These are phyloP conservation scores for Solanum okadae DNA, from an alignment of 257 asterid species.

Conservation along the genomic window DNA sequence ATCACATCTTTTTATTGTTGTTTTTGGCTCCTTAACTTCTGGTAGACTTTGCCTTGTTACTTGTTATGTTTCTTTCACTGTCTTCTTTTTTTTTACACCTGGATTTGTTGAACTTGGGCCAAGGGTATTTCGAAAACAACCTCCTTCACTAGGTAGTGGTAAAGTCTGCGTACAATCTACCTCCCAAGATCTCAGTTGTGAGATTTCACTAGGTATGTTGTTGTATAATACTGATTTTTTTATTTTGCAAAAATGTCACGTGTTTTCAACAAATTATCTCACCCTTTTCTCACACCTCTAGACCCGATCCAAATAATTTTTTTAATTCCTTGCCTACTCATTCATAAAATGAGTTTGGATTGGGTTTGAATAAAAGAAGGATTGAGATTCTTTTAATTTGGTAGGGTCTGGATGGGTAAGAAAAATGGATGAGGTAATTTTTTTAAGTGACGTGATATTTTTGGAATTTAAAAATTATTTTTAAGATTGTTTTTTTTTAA, in stretches of 20 bases:
- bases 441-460: background rate
- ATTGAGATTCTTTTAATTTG: no score
- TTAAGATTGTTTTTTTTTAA: background rate
- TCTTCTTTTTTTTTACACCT: background rate
- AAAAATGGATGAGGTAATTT: background rate
- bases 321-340: background rate
- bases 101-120: background rate
- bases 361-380: no score
- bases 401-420: background rate
- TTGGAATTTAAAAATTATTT: no score
- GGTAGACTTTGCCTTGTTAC: background rate
- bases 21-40: background rate
- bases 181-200: background rate
- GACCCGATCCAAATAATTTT: background rate
- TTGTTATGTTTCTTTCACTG: background rate
- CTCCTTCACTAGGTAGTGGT: background rate
- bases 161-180: background rate
- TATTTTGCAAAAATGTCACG: no score
- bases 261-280: background rate
- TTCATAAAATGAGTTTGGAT: background rate
- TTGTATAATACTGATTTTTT: no score
- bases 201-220: background rate
- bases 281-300: background rate
- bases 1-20: no score
- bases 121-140: no score